phyloP scores from a whole-genome alignment of 2,329 filamentous ascomycete species.

The Clonostachys rhizophaga region DNA sequence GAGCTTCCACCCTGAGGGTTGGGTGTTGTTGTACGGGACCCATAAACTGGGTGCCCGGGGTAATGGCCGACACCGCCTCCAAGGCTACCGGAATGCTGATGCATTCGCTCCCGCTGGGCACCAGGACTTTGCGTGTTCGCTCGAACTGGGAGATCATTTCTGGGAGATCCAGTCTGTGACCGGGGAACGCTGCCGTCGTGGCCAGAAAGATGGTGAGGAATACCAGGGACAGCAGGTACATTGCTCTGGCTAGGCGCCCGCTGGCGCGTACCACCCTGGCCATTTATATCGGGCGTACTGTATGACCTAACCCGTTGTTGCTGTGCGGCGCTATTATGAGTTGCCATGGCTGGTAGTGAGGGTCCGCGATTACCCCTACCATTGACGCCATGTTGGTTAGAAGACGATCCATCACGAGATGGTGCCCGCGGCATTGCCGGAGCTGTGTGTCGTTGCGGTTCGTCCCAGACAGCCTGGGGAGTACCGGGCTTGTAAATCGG shows the following conservation, averaged over 20 bases:
- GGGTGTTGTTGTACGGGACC: slow-evolving; percentile 38
- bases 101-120: slow-evolving; percentile 56
- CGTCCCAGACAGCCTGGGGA: slow-evolving; percentile 65
- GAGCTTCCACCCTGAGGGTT: slow-evolving; percentile 22
- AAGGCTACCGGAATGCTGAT: slow-evolving; percentile 41
- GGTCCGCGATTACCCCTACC: slow-evolving; percentile 69
- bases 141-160: slow-evolving; percentile 60
- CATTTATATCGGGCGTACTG: slow-evolving; percentile 92
- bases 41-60: slow-evolving; percentile 47
- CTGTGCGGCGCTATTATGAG: slow-evolving; percentile 48
- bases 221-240: slow-evolving; percentile 71
- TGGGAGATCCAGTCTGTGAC: slow-evolving; percentile 79
- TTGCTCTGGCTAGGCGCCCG: slow-evolving; percentile 46
- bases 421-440: slow-evolving; percentile 78
- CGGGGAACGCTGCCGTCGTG: slow-evolving; percentile 65
- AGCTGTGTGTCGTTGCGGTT: slow-evolving; percentile 72
- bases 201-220: slow-evolving; percentile 62
- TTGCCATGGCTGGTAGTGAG: slow-evolving; percentile 70
- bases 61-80: slow-evolving; percentile 51
- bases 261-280: slow-evolving; percentile 53
- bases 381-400: slow-evolving; percentile 58
- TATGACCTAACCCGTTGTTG: slow-evolving; percentile 82
- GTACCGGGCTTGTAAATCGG: slow-evolving; percentile 53
- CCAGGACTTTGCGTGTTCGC: slow-evolving; percentile 69
- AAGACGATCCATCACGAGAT: slow-evolving; percentile 70